Base-by-base conservation (phyloP, 176 grass and related monocot species). In the Avena sativa region DNA sequence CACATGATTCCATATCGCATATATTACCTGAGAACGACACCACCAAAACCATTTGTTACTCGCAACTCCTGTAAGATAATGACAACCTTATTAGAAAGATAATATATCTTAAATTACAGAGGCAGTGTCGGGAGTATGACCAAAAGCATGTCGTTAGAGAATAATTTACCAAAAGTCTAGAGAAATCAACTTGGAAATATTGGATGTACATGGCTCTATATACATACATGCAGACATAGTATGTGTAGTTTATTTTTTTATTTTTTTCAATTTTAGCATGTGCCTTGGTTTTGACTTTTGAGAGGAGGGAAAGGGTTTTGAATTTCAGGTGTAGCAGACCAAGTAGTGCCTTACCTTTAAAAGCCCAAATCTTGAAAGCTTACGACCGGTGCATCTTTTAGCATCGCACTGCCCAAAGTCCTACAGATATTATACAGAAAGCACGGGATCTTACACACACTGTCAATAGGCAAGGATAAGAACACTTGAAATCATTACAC, bases 371-470 rank as follows among this genome's bases (percentile, higher is more conserved):
- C 95, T 93, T 66, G 95, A 88, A 80, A 98, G 93, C 66, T 98
- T 98, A 47, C 95, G 95, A 81, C 95, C 95, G 89, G 95, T 98
- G 71, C 95, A 98, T 90, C 80, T 92, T 90, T 98, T 98, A n/a
- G 77, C 52, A 87, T 98, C 95, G 32, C 95, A 98, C 83, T 98
- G 95, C 14, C 93, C 95, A 74, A 98, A 98, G 87, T 98, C 93
- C 95, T 98, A 64, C 12, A 44, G 0, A 43, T 43, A 23, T 43
- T 43, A 86, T 78, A 78, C 46, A 80, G 15, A 1, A 84, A 86
- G 52, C 56, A 78, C 34, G 46, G 32, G 26, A 87, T 43, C 20
- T 48, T n/a, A 64, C 8, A 40, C 40, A 38, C 1, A 38, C 4
- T 32, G 58, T 79, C 14, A 83, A 81, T 68, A 34, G 17, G 80